Evolutionary conservation across 345 rosid genomes (phyloP).

Genomic region (Lepidium aucheri): DNA sequence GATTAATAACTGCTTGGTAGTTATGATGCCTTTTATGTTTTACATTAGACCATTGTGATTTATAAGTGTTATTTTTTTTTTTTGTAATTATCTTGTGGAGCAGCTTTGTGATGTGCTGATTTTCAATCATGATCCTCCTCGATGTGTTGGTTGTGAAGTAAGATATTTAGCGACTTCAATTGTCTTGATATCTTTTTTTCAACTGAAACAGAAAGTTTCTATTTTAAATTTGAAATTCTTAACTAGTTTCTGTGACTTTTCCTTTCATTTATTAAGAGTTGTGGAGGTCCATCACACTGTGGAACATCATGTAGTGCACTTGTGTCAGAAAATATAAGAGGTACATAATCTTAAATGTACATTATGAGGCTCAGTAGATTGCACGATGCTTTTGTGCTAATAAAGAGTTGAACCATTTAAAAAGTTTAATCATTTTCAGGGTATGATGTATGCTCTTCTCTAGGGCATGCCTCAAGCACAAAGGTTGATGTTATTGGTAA

Average conservation of each 20-base stretch:
- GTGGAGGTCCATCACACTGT: conserved; percentile 77
- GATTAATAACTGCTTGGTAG: neutral
- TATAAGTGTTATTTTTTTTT: conserved; percentile 24
- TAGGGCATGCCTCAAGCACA: conserved; percentile 60
- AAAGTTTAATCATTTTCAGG: conserved; percentile 42
- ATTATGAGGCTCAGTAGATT: neutral
- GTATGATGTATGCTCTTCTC: conserved; percentile 66
- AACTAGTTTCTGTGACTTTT: neutral
- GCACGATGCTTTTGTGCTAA: neutral
- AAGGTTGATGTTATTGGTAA: conserved; percentile 49
- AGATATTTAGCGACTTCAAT: conserved; percentile 19
- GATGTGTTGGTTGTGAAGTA: conserved; percentile 77
- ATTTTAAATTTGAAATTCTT: neutral
- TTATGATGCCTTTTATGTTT: neutral
- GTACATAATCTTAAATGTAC: conserved; percentile 30
- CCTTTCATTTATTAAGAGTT: conserved; percentile 42
- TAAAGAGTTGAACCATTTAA: neutral
- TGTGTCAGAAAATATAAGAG: conserved; percentile 46
- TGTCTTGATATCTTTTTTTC: neutral
- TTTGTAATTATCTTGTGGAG: conserved; percentile 29
- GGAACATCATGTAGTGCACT: conserved; percentile 84
- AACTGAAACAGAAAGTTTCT: neutral
- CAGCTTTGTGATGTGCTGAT: conserved; percentile 86
- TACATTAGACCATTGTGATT: conserved; percentile 14
- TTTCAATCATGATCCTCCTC: conserved; percentile 87